Conservation (phyloP, 306 rosid genomes). For the Coriaria nepalensis region DNA sequence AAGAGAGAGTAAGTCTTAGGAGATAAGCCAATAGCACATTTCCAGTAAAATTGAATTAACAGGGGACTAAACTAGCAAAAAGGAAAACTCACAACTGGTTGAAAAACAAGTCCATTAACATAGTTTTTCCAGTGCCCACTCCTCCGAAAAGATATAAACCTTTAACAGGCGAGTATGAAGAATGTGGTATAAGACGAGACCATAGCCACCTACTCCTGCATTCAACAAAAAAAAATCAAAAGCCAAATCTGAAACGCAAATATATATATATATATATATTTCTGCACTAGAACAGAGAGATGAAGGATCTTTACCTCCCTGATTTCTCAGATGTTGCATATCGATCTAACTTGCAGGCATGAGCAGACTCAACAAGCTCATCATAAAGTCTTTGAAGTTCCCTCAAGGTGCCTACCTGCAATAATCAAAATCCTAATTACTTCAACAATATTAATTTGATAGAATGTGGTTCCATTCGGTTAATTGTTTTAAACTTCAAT, state of each 20-base stretch:
- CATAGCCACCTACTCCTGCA: constrained; percentile 86
- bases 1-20: constrained; percentile 13
- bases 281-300: constrained; percentile 1
- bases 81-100: constrained; percentile 65
- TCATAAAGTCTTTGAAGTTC: constrained; percentile 92
- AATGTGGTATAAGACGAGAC: constrained; percentile 83
- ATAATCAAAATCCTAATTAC: constrained; percentile 5
- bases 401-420: constrained; percentile 58
- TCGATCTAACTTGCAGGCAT: constrained; percentile 61
- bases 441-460: constrained; percentile 11
- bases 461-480: background rate
- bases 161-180: constrained; percentile 65
- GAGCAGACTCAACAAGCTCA: constrained; percentile 59
- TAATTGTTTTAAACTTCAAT: too few relatives aligned
- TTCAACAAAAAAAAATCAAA: constrained; percentile 6
- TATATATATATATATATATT: background rate
- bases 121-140: constrained; percentile 97
- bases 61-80: too few relatives aligned
- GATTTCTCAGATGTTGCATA: constrained; percentile 40
- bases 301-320: constrained; percentile 42
- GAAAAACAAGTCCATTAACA: constrained; percentile 94
- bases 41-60: too few relatives aligned
- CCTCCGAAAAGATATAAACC: constrained; percentile 97
- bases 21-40: constrained; percentile 7
- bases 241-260: constrained; percentile 1